A percentile compares a stretch with the other conserved stretches of the same genome.
Evolutionary conservation across 768 basidiomycete species (phyloP).

Genomic region (Mycena galericulata): DNA sequence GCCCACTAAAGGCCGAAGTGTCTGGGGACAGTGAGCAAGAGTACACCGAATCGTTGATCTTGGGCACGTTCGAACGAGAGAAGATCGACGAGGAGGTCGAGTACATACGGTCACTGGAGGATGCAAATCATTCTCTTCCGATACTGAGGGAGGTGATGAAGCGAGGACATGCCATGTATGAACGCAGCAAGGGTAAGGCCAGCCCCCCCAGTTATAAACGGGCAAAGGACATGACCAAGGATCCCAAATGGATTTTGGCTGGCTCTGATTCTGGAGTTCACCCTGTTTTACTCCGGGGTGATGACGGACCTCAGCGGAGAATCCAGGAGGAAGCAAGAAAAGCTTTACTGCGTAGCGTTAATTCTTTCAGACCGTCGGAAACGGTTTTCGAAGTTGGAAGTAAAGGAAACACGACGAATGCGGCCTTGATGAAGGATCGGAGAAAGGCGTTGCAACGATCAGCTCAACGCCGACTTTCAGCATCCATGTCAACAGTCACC

Average conservation of each 20-base stretch:
- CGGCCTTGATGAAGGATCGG: conserved; percentile 89
- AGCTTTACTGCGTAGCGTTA: conserved; percentile 78
- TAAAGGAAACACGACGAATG: conserved; percentile 72
- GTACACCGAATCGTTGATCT: conserved; percentile 79
- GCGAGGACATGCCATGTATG: conserved; percentile 93
- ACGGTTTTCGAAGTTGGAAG: conserved; percentile 92
- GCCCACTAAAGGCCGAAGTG: conserved; percentile 74
- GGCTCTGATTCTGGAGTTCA: conserved; percentile 75
- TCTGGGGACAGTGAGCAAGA: conserved; percentile 64
- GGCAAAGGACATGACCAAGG: conserved; percentile 88
- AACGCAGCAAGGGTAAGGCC: conserved; percentile 92
- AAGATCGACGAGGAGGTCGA: conserved; percentile 87
- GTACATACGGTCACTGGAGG: conserved; percentile 75
- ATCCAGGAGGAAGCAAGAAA: conserved; percentile 69
- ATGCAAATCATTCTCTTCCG: conserved; percentile 71
- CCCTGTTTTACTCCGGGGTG: conserved; percentile 70
- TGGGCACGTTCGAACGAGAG: conserved; percentile 87
- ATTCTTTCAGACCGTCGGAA: conserved; percentile 85
- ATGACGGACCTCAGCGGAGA: conserved; percentile 49
- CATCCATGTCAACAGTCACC: conserved; percentile 45
- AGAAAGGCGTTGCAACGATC: conserved; percentile 82
- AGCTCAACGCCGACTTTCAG: conserved; percentile 56
- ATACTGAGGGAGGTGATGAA: conserved; percentile 84
- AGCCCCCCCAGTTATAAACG: conserved; percentile 87
- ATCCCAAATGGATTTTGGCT: conserved; percentile 76